Conservation (phyloP, 1,284 basidiomycete genomes). For the Rhodofomes roseus region DNA sequence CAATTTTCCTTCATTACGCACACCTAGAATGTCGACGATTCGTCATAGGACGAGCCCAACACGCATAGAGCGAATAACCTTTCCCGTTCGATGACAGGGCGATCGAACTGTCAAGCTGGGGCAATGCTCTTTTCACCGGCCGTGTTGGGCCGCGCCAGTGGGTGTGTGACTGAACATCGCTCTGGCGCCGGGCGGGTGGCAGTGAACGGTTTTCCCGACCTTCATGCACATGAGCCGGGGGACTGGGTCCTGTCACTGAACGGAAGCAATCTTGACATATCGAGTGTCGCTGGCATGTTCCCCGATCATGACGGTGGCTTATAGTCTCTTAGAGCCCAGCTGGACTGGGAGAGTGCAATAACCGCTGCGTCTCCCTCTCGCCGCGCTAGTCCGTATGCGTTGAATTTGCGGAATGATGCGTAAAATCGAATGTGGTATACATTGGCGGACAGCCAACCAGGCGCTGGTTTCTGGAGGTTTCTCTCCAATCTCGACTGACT, state of each 20-base stretch:
- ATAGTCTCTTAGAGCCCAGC: not conserved
- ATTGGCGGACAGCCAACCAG: no score
- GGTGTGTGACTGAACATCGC: not conserved
- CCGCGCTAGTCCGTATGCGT: no score
- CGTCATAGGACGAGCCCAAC: not conserved
- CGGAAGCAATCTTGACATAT: not conserved
- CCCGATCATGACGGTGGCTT: not conserved
- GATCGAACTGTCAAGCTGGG: not conserved
- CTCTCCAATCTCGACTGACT: no score
- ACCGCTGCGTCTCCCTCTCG: not conserved
- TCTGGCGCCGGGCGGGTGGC: not conserved
- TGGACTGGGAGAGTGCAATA: not conserved
- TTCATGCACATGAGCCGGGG: not conserved
- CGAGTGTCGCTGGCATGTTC: not conserved
- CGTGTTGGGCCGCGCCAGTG: no score
- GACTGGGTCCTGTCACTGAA: not conserved
- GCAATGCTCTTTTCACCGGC: not conserved
- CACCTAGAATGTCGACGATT: not conserved
- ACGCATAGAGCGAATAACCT: not conserved
- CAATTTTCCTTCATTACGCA: no score
- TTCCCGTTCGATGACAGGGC: not conserved
- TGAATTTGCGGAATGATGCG: no score
- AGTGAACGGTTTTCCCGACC: not conserved
- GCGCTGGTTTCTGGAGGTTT: no score
- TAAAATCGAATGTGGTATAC: no score